Evolutionary conservation across 805 yeast genomes (phyloP).

Genomic region (Nakazawaea siamensis): DNA sequence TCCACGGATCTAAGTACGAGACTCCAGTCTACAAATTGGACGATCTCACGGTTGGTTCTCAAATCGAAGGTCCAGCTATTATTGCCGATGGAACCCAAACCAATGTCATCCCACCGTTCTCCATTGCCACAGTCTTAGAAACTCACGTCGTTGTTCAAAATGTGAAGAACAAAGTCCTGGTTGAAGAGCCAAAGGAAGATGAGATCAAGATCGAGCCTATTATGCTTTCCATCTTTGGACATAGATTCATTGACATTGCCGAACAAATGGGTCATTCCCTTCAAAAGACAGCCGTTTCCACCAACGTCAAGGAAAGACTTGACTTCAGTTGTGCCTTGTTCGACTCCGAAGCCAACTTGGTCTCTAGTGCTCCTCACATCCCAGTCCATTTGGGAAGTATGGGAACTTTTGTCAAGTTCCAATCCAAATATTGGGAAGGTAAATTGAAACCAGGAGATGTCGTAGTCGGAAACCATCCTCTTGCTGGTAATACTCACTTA

Average conservation of each 20-base stretch:
- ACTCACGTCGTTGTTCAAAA: constrained; percentile 50
- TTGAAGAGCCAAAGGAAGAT: constrained; percentile 2
- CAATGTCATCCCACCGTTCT: constrained; percentile 57
- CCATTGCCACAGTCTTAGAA: constrained; percentile 45
- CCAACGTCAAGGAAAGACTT: constrained; percentile 75
- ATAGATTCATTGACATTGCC: constrained; percentile 84
- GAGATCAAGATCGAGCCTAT: constrained; percentile 52
- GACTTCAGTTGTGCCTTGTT: constrained; percentile 84
- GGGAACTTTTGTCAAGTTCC: constrained; percentile 71
- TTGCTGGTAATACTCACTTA: constrained; percentile 78
- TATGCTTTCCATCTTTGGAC: constrained; percentile 67
- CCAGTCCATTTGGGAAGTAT: constrained; percentile 85
- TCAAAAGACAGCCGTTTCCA: constrained; percentile 72
- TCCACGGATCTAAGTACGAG: constrained; percentile 38
- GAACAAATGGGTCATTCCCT: constrained; percentile 83
- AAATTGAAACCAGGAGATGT: constrained; percentile 68
- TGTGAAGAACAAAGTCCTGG: constrained; percentile 9
- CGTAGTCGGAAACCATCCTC: constrained; percentile 72
- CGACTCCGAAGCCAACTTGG: constrained; percentile 67
- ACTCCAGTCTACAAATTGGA: constrained; percentile 52
- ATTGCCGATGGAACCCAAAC: constrained; percentile 80
- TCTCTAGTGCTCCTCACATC: constrained; percentile 83
- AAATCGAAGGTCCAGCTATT: constrained; percentile 63
- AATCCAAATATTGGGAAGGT: constrained; percentile 56
- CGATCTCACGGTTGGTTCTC: constrained; percentile 43